phyloP scores from a whole-genome alignment of 148 eudicot genomes.

The Vaccinium vitisidaea region DNA sequence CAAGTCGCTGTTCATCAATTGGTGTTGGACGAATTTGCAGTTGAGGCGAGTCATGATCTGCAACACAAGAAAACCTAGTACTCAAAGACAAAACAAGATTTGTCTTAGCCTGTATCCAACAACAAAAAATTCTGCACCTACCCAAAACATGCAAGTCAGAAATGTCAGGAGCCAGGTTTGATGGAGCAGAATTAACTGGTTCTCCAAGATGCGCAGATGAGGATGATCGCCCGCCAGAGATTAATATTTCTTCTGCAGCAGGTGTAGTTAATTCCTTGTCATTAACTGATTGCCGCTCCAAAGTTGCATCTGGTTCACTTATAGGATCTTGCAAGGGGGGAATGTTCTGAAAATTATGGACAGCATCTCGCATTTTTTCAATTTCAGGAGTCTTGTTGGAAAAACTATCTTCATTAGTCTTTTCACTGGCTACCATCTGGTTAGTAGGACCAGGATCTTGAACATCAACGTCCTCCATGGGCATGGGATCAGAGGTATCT shows the following conservation, averaged over 20 bases:
- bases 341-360: slow-evolving; percentile 17
- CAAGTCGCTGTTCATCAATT: slow-evolving; percentile 30
- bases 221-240: slow-evolving; percentile 18
- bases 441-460: slow-evolving; percentile 23
- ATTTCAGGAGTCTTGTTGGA: slow-evolving; percentile 28
- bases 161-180: slow-evolving; percentile 24
- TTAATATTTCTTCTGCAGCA: slow-evolving; percentile 16
- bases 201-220: slow-evolving; percentile 34
- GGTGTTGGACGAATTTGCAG: slow-evolving; percentile 47
- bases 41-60: slow-evolving; percentile 36
- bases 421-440: slow-evolving; percentile 17
- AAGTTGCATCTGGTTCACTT: slow-evolving; percentile 30
- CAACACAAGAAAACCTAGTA: slow-evolving; percentile 17
- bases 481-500: slow-evolving; percentile 23
- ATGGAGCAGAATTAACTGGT: slow-evolving; percentile 31
- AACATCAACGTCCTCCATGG: slow-evolving; percentile 33
- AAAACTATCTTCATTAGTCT: slow-evolving; percentile 22
- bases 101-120: neutral
- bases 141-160: slow-evolving; percentile 35
- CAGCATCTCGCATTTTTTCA: slow-evolving; percentile 55
- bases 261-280: slow-evolving; percentile 35
- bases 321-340: slow-evolving; percentile 24
- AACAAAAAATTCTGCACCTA: slow-evolving; percentile 28
- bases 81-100: neutral
- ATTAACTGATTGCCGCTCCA: slow-evolving; percentile 28